Evolutionary conservation across 331 rosid genomes (phyloP).

Genomic region (Ulmus americana): DNA sequence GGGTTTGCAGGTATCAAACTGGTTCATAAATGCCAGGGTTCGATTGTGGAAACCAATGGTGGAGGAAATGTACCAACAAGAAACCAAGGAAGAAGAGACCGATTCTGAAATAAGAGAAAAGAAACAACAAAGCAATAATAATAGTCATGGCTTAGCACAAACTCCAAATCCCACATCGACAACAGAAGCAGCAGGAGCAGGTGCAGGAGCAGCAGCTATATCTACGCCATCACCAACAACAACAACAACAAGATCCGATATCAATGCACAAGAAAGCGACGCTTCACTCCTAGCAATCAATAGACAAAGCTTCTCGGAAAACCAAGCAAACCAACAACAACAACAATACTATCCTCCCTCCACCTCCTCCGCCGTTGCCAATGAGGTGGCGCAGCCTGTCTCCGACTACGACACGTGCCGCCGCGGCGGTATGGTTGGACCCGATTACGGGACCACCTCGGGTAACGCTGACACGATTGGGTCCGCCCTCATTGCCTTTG

Average conservation of each 20-base stretch:
- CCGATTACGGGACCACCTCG: slow-evolving; percentile 59
- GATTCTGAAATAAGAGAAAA: slow-evolving; percentile 24
- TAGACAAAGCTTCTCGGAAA: slow-evolving; percentile 55
- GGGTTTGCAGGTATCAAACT: slow-evolving; percentile 74
- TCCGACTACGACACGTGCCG: slow-evolving; percentile 51
- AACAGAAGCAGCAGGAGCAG: slow-evolving; percentile 16
- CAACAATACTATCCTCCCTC: slow-evolving; percentile 11
- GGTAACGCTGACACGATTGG: slow-evolving; percentile 34
- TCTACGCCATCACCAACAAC: slow-evolving; percentile 32
- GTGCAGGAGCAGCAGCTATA: slow-evolving; percentile 32
- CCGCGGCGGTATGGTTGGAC: slow-evolving; percentile 37
- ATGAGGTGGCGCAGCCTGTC: slow-evolving; percentile 39
- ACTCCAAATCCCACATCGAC: slow-evolving; percentile 45
- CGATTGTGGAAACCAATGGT: slow-evolving; percentile 99
- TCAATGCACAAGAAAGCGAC: slow-evolving; percentile 63
- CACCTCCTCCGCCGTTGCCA: slow-evolving; percentile 12
- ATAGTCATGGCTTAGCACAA: slow-evolving; percentile 35
- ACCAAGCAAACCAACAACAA: slow-evolving; percentile 37
- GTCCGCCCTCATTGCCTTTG: slow-evolving; percentile 68
- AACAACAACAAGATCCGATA: slow-evolving; percentile 43
- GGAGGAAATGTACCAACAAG: slow-evolving; percentile 98
- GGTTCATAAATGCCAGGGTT: slow-evolving; percentile 99
- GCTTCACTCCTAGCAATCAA: slow-evolving; percentile 58
- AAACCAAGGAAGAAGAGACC: slow-evolving; percentile 51
- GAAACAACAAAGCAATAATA: slow-evolving; percentile 4